Percentiles rank a stretch among this genome's conserved stretches.
These are phyloP conservation scores for Corylus avellana DNA, from an alignment of 306 rosid genomes.

Conservation along the genomic window DNA sequence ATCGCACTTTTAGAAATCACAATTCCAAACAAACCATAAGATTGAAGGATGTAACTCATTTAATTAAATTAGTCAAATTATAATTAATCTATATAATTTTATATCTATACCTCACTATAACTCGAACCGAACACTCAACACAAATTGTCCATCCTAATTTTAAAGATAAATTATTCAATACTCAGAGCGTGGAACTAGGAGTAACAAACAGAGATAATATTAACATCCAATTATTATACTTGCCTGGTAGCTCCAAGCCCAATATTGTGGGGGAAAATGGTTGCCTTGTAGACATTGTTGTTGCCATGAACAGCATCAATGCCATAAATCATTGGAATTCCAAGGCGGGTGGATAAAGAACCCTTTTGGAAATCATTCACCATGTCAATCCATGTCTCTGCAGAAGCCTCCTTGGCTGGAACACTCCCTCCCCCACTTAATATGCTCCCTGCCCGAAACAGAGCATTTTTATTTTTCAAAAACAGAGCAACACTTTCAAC, in stretches of 20 bases:
- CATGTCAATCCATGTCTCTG: slow-evolving; percentile 9
- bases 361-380: slow-evolving; percentile 12
- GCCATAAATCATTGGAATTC: slow-evolving; percentile 15
- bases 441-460: slow-evolving; percentile 5
- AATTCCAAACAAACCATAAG: too few relatives aligned
- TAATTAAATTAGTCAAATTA: too few relatives aligned
- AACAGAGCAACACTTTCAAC: not conserved
- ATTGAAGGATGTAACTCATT: too few relatives aligned
- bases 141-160: too few relatives aligned
- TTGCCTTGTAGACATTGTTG: slow-evolving; percentile 16
- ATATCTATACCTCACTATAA: too few relatives aligned
- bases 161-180: not conserved
- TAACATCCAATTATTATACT: not conserved
- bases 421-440: slow-evolving; percentile 18
- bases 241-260: slow-evolving; percentile 9
- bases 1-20: too few relatives aligned
- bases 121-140: too few relatives aligned
- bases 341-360: not conserved
- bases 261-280: slow-evolving; percentile 4
- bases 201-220: not conserved
- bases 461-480: not conserved
- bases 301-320: slow-evolving; percentile 17
- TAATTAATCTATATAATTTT: too few relatives aligned
- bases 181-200: not conserved
- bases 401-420: slow-evolving; percentile 10